These are phyloP conservation scores for Trypanosomatidae sp. DNA, from an alignment of 208 protist genomes.

Conservation along the genomic window DNA sequence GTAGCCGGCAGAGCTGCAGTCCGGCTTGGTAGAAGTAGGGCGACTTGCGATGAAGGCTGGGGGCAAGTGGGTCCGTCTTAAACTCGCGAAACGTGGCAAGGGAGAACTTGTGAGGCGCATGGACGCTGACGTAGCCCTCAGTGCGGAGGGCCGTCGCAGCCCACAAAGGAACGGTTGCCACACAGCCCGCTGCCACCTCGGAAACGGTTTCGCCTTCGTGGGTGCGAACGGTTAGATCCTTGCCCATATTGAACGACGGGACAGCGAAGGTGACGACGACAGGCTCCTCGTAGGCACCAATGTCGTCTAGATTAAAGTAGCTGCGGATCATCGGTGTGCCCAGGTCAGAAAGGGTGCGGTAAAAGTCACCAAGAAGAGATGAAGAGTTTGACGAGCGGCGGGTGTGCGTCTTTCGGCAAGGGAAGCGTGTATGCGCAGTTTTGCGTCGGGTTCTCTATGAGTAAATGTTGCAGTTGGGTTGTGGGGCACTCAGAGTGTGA, in stretches of 20 bases:
- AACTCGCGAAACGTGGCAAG: slow-evolving; percentile 75
- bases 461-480: neutral
- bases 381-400: neutral
- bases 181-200: slow-evolving; percentile 51
- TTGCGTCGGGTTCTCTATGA: neutral
- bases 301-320: slow-evolving; percentile 72
- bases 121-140: slow-evolving; percentile 48
- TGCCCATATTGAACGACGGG: slow-evolving; percentile 54
- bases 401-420: neutral
- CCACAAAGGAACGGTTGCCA: slow-evolving; percentile 64
- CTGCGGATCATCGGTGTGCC: slow-evolving; percentile 54
- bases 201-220: slow-evolving; percentile 41
- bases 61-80: slow-evolving; percentile 70
- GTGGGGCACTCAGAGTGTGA: neutral
- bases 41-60: slow-evolving; percentile 59
- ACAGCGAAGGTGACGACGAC: slow-evolving; percentile 56
- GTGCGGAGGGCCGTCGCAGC: slow-evolving; percentile 51
- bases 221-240: slow-evolving; percentile 38
- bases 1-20: slow-evolving; percentile 46
- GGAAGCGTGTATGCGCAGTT: neutral
- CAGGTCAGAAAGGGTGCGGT: neutral
- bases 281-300: slow-evolving; percentile 49
- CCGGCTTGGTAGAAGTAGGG: slow-evolving; percentile 74
- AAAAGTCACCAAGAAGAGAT: neutral
- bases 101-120: slow-evolving; percentile 51